Conservation (phyloP, 345 rosid genomes). For the Salix viminalis region DNA sequence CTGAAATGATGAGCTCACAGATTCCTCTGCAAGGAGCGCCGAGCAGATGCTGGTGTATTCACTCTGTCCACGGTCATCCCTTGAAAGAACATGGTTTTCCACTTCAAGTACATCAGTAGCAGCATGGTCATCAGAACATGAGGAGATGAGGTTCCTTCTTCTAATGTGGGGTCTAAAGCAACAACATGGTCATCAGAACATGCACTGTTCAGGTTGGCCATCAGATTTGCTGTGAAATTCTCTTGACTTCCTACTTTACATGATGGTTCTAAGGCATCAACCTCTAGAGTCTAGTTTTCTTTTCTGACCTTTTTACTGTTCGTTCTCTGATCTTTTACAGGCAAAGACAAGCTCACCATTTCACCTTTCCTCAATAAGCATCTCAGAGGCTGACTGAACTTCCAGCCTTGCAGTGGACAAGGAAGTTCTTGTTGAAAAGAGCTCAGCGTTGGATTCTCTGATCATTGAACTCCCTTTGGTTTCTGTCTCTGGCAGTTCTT, state of each 20-base stretch:
- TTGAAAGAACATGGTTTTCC: too few species aligned
- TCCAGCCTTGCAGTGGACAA: conserved; percentile 5
- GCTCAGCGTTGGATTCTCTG: conserved; percentile 7
- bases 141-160: too few species aligned
- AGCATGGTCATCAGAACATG: too few species aligned
- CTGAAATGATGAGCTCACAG: too few species aligned
- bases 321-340: conserved; percentile 8
- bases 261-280: not conserved
- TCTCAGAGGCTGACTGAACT: conserved; percentile 1
- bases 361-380: conserved; percentile 7
- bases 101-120: too few species aligned
- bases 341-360: conserved; percentile 13
- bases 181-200: too few species aligned
- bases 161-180: too few species aligned
- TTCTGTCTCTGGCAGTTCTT: conserved; percentile 17
- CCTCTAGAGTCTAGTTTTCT: conserved; percentile 20
- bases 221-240: not conserved
- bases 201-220: not conserved
- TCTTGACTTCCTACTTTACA: conserved; percentile 4
- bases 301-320: conserved; percentile 17
- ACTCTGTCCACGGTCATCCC: too few species aligned
- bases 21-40: too few species aligned
- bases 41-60: too few species aligned
- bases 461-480: conserved; percentile 3
- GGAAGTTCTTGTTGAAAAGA: conserved; percentile 8